A percentile compares a stretch with the other conserved stretches of the same genome.
These are phyloP conservation scores for Prinsepia uniflora DNA, from an alignment of 306 rosid genomes.

Conservation along the genomic window DNA sequence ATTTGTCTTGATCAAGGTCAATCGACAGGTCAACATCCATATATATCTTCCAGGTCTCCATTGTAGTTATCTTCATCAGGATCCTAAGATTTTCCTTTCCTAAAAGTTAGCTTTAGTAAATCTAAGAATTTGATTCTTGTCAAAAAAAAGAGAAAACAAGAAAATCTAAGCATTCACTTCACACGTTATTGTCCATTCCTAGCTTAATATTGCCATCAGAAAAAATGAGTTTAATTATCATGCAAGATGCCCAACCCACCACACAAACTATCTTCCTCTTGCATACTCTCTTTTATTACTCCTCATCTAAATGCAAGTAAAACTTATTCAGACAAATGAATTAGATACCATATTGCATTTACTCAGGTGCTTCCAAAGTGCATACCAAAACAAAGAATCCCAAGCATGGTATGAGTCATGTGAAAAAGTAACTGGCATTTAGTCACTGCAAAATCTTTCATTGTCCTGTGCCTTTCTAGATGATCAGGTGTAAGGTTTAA, in stretches of 20 bases:
- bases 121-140: background rate
- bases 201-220: background rate
- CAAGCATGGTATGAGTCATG: conserved; percentile 26
- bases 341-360: background rate
- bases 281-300: background rate
- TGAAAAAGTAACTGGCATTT: conserved; percentile 29
- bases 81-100: background rate
- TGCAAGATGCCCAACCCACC: background rate
- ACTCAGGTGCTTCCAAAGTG: background rate
- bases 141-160: background rate
- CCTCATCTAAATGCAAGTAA: background rate
- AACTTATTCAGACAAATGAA: background rate
- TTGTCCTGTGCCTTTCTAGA: conserved; percentile 34
- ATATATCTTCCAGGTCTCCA: background rate
- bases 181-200: background rate
- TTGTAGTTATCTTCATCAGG: background rate
- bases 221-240: background rate
- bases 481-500: conserved; percentile 40
- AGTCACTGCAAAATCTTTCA: conserved; percentile 24
- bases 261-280: background rate
- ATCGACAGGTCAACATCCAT: conserved; percentile 4
- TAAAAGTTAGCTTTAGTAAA: background rate
- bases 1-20: background rate
- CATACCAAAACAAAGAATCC: conserved; percentile 29
- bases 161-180: background rate